Evolutionary conservation across 371 early-diverging fungal genomes (phyloP).

Genomic region (Mucor circinelloides): DNA sequence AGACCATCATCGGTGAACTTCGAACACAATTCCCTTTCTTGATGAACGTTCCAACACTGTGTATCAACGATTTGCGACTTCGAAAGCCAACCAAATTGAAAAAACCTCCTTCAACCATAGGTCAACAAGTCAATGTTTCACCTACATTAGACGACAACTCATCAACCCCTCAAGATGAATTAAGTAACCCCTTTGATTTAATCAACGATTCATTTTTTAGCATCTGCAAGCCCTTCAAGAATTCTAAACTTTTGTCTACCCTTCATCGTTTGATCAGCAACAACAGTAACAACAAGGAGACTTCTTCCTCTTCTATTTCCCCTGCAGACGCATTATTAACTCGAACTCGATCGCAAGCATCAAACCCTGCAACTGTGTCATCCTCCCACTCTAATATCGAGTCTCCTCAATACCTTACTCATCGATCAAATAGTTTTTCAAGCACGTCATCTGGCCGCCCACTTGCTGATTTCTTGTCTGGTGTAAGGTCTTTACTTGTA

Average conservation of each 20-base stretch:
- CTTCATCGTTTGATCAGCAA: conserved; percentile 1
- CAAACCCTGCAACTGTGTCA: neutral
- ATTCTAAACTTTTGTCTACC: conserved; percentile 9
- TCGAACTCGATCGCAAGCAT: neutral
- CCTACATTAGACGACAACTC: neutral
- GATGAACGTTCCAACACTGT: neutral
- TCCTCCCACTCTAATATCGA: neutral
- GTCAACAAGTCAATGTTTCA: neutral
- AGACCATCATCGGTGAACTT: neutral
- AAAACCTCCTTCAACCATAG: neutral
- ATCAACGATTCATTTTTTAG: no score
- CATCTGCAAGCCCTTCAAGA: conserved; percentile 17
- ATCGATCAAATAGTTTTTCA: conserved; percentile 5
- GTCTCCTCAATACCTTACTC: neutral
- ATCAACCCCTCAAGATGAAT: neutral
- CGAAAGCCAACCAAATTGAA: neutral
- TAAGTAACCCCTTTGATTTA: neutral
- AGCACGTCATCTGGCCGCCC: conserved; percentile 8
- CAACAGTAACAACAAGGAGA: neutral
- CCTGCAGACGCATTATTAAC: neutral
- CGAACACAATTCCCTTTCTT: neutral
- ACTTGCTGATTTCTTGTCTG: conserved; percentile 6
- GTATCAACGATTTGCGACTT: neutral
- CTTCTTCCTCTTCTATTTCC: neutral
- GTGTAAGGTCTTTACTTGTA: conserved; percentile 42